Percentiles rank a stretch among this genome's conserved stretches.
Evolutionary conservation across 441 rosid genomes (phyloP).

Genomic region (Adansonia madagascariensis): DNA sequence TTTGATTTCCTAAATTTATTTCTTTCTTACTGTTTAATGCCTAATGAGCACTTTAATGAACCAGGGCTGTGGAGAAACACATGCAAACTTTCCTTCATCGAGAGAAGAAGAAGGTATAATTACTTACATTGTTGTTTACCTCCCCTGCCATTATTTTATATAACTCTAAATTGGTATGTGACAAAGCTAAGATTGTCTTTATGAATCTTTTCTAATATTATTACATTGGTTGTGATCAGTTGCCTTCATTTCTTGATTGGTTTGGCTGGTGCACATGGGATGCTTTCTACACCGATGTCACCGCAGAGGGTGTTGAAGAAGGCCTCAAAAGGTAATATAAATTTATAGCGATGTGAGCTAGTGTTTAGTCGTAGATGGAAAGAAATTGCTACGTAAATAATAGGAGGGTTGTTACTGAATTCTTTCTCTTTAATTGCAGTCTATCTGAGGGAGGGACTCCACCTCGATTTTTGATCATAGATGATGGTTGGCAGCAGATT

Average conservation of each 20-base stretch:
- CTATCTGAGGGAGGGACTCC: slow-evolving; percentile 84
- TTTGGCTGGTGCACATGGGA: slow-evolving; percentile 99
- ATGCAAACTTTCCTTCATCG: slow-evolving; percentile 87
- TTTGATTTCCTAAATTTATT: not conserved
- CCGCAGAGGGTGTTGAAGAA: slow-evolving; percentile 86
- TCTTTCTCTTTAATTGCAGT: slow-evolving; percentile 49
- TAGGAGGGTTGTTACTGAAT: slow-evolving; percentile 27
- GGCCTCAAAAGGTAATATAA: slow-evolving; percentile 74
- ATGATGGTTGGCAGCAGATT: slow-evolving; percentile 98
- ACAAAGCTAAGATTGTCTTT: not conserved
- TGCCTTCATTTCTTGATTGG: slow-evolving; percentile 91
- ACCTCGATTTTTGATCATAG: slow-evolving; percentile 82
- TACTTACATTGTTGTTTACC: not conserved
- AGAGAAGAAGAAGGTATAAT: slow-evolving; percentile 80
- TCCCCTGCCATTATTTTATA: not conserved
- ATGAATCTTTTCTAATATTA: slow-evolving; percentile 9
- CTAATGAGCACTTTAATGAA: not conserved
- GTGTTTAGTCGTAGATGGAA: not conserved
- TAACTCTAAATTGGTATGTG: not conserved
- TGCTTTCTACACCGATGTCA: slow-evolving; percentile 94
- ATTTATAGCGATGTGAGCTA: not conserved
- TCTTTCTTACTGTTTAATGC: not conserved
- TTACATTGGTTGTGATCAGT: slow-evolving; percentile 41
- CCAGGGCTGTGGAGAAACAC: slow-evolving; percentile 81
- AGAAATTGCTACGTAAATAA: not conserved